Evolutionary conservation across 495 filamentous ascomycete species (phyloP).

Genomic region (Aspergillus egyptiacus): DNA sequence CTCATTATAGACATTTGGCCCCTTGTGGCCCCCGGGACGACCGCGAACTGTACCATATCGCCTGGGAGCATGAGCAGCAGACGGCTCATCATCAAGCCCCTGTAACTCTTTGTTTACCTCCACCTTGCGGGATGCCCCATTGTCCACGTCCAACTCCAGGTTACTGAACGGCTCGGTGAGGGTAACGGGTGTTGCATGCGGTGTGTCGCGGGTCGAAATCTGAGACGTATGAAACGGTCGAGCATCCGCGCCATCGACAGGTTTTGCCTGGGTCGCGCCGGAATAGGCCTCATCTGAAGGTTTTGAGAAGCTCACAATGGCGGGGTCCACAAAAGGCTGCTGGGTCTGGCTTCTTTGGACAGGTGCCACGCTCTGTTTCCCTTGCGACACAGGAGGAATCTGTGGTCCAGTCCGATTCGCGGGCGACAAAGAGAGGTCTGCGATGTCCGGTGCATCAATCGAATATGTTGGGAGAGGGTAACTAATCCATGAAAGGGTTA

Average conservation of each 20-base stretch:
- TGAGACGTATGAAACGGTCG: conserved; percentile 10
- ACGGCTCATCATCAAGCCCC: conserved; percentile 8
- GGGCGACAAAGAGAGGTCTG: conserved; percentile 50
- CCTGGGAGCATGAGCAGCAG: background rate
- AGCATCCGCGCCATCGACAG: background rate
- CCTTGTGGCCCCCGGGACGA: conserved; percentile 31
- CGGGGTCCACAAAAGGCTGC: conserved; percentile 49
- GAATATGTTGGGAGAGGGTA: conserved; percentile 43
- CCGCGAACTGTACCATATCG: conserved; percentile 22
- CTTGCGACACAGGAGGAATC: conserved; percentile 19
- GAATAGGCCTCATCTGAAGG: conserved; percentile 13
- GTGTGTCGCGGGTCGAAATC: conserved; percentile 4
- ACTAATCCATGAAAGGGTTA: conserved; percentile 45
- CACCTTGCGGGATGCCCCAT: conserved; percentile 4
- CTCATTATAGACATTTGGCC: conserved; percentile 20
- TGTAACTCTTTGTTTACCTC: conserved; percentile 19
- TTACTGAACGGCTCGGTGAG: conserved; percentile 42
- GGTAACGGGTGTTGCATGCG: conserved; percentile 13
- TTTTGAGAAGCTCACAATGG: conserved; percentile 46
- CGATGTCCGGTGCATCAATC: conserved; percentile 51
- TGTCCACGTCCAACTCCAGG: conserved; percentile 30
- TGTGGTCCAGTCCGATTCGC: conserved; percentile 20
- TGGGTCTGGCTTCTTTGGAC: conserved; percentile 13
- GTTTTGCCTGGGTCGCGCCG: conserved; percentile 3
- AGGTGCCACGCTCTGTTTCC: background rate